Evolutionary conservation across 345 rosid species (phyloP).

Genomic region (Eucalyptus erythrocorys): DNA sequence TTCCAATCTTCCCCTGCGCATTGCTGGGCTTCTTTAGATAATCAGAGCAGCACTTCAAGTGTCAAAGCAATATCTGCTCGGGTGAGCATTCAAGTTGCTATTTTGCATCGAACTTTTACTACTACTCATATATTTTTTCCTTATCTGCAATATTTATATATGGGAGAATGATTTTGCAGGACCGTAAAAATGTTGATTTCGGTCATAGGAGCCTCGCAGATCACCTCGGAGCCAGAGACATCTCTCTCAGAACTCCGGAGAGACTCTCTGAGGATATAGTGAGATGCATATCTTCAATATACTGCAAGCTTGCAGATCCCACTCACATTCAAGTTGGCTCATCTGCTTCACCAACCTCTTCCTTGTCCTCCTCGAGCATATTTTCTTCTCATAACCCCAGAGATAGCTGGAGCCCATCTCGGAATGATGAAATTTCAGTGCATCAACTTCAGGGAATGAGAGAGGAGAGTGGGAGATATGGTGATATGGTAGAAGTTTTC

Average conservation of each 20-base stretch:
- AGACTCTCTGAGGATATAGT: conserved; percentile 67
- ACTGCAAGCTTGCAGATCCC: conserved; percentile 49
- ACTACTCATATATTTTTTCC: not conserved
- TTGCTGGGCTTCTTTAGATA: conserved; percentile 20
- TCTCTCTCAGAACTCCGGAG: conserved; percentile 26
- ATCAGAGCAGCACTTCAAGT: conserved; percentile 18
- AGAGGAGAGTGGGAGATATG: conserved; percentile 29
- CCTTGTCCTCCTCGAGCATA: conserved; percentile 63
- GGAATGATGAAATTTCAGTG: conserved; percentile 23
- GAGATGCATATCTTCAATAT: conserved; percentile 75
- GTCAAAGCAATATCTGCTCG: conserved; percentile 18
- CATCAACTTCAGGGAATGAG: conserved; percentile 20
- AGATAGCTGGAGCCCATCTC: conserved; percentile 50
- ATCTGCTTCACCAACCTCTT: conserved; percentile 54
- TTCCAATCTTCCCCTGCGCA: conserved; percentile 30
- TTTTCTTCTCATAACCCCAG: conserved; percentile 55
- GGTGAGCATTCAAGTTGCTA: conserved; percentile 20
- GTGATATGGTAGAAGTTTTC: conserved; percentile 38
- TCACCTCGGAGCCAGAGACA: conserved; percentile 16
- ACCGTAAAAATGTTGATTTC: conserved; percentile 18
- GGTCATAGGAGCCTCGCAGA: conserved; percentile 67
- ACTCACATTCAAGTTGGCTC: conserved; percentile 11
- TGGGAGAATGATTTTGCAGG: conserved; percentile 12
- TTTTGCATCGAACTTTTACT: not conserved
- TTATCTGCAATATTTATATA: not conserved